Evolutionary conservation across 177 flowering plant species (phyloP), one percentile per base, ranked within the genome.

Genomic region (Vitis hybrid): DNA sequence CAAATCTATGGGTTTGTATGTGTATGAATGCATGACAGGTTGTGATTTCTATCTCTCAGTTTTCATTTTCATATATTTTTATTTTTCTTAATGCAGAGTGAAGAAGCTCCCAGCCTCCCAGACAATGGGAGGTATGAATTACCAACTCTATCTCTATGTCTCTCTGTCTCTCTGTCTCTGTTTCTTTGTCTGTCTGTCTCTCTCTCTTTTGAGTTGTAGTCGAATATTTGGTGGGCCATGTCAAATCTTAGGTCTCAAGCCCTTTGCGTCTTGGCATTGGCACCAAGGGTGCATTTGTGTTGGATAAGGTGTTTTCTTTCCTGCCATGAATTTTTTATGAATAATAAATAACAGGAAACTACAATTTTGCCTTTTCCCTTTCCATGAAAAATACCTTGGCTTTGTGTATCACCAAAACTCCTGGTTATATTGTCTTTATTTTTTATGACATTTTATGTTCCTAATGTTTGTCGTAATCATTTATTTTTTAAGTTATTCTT

Each of bases 111-210:
- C 48, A 59, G 1, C 58, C 45, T 14, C 29, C 29, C 72, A 13
- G 51, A 20, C 51, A 60, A 33, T 72, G 55, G 57, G 48, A 75
- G 81, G 81, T 75, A 72, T 16, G 39, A 33, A 49, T 57, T 45
- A 16, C 51, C 18, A 31, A 22, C 33, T 39, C 45, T 39, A 7
- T 39, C 45, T 39, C 8, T 39, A 4, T 39, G 45, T 39, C 45
- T 39, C 8, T 39, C 0, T 39, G 45, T 39, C 45, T 39, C 45
- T 39, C 9, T 39, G 1, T 8, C 29, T 60, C 10, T 22, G 7
- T 4, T 3, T 8, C 29, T 60, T 22, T 22, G 7, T 4, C 2
- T 10, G 10, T 33, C 16, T 7, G 39, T 39, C n/a, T 39, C 0
- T 31, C 14, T 31, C 14, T 10, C 8, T 2, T 61, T 19, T 61